Conservation (phyloP, 352 stramenopile genomes). For the Peronospora belbahrii region DNA sequence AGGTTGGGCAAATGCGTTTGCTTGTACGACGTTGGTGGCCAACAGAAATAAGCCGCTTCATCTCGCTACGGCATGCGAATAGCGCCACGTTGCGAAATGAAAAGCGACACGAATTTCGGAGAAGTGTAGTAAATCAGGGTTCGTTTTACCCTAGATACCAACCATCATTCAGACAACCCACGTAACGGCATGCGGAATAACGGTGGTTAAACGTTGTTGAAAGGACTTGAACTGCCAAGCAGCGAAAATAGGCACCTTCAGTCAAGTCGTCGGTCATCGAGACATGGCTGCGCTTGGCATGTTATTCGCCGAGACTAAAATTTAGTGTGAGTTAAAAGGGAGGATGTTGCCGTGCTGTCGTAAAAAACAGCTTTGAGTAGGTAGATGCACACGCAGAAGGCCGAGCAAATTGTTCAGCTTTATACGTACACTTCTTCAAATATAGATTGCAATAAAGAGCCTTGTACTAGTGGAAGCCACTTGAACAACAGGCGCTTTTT, state of each 20-base stretch:
- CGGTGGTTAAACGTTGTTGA: too few species aligned
- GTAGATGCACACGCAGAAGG: neutral
- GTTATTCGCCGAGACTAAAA: conserved; percentile 9
- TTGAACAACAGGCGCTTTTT: neutral
- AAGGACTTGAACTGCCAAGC: too few species aligned
- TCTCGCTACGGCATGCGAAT: neutral
- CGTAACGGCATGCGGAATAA: conserved; percentile 4
- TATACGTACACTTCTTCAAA: conserved; percentile 2
- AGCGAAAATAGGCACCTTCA: conserved; percentile 11
- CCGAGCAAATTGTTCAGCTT: conserved; percentile 12
- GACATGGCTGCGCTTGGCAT: conserved; percentile 17
- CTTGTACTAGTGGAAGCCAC: neutral
- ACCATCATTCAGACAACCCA: conserved; percentile 14
- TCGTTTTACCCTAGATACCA: neutral
- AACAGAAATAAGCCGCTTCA: neutral
- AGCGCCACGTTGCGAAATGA: neutral
- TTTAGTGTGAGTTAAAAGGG: conserved; percentile 2
- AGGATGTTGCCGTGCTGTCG: conserved; percentile 3
- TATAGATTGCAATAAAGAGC: conserved; percentile 1
- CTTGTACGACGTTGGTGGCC: neutral
- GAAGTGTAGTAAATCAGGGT: conserved; percentile 9
- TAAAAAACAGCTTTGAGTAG: conserved; percentile 9
- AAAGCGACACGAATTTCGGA: conserved; percentile 2
- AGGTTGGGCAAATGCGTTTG: conserved; percentile 1
- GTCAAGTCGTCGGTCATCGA: conserved; percentile 17